These are phyloP conservation scores for Pestalotiopsis sp. DNA, from an alignment of 2,329 filamentous ascomycete species.

Conservation along the genomic window DNA sequence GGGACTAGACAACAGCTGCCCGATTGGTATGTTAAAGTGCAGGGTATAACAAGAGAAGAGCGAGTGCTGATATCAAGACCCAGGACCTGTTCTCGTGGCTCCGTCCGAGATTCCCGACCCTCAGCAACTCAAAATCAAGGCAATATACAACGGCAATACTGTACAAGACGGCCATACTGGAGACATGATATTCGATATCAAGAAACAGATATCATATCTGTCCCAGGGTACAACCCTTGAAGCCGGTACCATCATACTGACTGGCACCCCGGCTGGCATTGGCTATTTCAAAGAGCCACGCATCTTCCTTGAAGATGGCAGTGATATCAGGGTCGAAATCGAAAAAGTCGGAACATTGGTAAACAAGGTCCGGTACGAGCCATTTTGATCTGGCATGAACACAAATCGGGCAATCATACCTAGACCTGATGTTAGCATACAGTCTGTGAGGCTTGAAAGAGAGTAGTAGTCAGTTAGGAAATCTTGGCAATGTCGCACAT, in stretches of 20 bases:
- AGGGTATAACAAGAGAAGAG: too few species aligned
- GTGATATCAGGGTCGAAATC: constrained; percentile 41
- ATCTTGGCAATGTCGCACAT: too few species aligned
- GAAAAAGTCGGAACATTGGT: constrained; percentile 18
- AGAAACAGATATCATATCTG: constrained; percentile 36
- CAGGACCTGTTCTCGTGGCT: constrained; percentile 35
- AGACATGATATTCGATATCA: constrained; percentile 37
- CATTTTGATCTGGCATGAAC: too few species aligned
- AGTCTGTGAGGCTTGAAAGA: too few species aligned
- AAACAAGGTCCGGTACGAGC: neutral
- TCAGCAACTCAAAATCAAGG: constrained; percentile 31
- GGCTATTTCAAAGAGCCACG: constrained; percentile 43
- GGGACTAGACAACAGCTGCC: constrained; percentile 25
- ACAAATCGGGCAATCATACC: too few species aligned
- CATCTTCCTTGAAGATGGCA: constrained; percentile 36
- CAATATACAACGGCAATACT: constrained; percentile 37
- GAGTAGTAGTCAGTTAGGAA: too few species aligned
- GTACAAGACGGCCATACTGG: constrained; percentile 38
- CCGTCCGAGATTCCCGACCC: constrained; percentile 32
- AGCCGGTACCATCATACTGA: constrained; percentile 41
- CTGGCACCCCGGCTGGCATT: constrained; percentile 44
- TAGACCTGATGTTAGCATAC: too few species aligned
- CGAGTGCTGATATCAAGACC: neutral
- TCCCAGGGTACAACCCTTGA: constrained; percentile 40
- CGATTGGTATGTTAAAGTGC: neutral